Evolutionary conservation across 352 stramenopile species (phyloP), one percentile per base, ranked within the genome.

Genomic region (Phytophthora foliorum): DNA sequence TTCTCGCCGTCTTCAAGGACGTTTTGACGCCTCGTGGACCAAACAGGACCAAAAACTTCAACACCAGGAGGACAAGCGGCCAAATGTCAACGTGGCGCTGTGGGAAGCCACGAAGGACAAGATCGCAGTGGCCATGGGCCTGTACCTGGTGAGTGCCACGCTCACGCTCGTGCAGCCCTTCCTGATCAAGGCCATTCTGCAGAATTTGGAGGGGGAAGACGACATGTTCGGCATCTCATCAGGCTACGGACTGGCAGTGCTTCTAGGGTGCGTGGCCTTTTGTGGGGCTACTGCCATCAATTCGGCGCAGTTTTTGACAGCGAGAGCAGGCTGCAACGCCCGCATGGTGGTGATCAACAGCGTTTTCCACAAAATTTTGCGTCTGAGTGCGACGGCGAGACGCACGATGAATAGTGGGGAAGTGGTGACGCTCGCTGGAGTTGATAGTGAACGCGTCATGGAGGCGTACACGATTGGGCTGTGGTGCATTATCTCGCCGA

Each of bases 311-410:
- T 90, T 87, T 53, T 38, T 92, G 22, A 79, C 72, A 1, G 67
- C 72, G 0, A 73, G 82, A 24, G 72, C 72, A 0, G 82, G 82
- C 0, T 82, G 69, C 49, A 91, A 88, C 42, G 77, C 72, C 4
- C 82, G 83, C 9, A 81, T 81, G 55, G 74, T 90, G 10, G 75
- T 87, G 8, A 78, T 92, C 60, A 85, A 90, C 62, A 78, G 67
- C 29, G 82, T 89, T 6, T 92, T 78, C 58, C 78, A 81, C 19
- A 90, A 92, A 58, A 77, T 81, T 14, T 53, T 92, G 6, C 54
- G 66, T 3, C 67, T 92, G 13, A 83, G 74, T 1, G 72, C 73
- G 2, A 86, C 64, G 9, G 80, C 84, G 21, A 76, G 80, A 19
- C 81, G 65, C 6, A 76, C 74, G 6, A 80, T 88, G 68, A 86